Conservation (phyloP, 805 yeast species). For the Starmerella floricola region DNA sequence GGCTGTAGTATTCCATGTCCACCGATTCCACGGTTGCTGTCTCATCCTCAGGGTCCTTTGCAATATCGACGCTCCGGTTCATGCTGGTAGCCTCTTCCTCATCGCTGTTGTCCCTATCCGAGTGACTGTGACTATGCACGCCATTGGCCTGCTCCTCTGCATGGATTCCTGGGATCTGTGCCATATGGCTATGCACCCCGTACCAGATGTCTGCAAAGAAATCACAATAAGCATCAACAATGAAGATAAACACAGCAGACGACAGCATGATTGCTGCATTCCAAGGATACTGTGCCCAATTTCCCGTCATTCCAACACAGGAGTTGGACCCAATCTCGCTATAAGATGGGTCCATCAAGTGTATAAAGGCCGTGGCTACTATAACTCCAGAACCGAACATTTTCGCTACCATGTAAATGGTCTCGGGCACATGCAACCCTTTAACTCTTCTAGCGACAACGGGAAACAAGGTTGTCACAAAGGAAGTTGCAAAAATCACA, state of each 20-base stretch:
- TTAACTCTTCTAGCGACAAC: conserved; percentile 25
- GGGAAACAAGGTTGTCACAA: conserved; percentile 38
- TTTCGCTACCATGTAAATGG: conserved; percentile 28
- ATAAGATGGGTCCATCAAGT: conserved; percentile 38
- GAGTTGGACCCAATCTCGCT: conserved; percentile 27
- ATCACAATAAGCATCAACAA: conserved; percentile 39
- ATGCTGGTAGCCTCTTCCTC: no score
- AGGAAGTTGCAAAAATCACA: conserved; percentile 43
- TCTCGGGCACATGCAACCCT: conserved; percentile 25
- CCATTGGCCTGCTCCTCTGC: background rate
- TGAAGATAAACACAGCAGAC: conserved; percentile 37
- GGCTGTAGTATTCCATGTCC: conserved; percentile 24
- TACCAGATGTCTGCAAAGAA: conserved; percentile 30
- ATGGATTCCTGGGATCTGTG: conserved; percentile 1
- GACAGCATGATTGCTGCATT: conserved; percentile 43
- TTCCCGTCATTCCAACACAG: conserved; percentile 35
- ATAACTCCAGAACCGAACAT: conserved; percentile 70
- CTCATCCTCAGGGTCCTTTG: background rate
- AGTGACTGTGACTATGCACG: conserved; percentile 7
- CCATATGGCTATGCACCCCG: conserved; percentile 19
- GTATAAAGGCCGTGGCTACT: conserved; percentile 64
- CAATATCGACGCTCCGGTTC: no score
- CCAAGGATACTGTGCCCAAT: conserved; percentile 44
- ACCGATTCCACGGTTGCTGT: conserved; percentile 26
- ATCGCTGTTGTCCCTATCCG: conserved; percentile 1